Conservation (phyloP, 129 eudicot species). For the sunflower (Helianthus annuus) region DNA sequence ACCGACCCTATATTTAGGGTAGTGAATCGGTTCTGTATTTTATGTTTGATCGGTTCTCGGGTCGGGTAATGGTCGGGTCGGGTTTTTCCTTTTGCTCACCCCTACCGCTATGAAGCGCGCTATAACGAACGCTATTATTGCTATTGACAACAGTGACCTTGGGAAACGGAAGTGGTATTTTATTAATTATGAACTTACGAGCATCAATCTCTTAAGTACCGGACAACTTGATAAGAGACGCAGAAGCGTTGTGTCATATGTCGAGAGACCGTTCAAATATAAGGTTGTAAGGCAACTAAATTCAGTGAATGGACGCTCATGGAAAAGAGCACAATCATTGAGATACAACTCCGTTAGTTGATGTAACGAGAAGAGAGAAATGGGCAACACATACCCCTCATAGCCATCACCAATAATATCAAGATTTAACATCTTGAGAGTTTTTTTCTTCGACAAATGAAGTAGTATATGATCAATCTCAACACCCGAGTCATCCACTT, state of each 20-base stretch:
- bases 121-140: too few species aligned
- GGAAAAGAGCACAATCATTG: not conserved
- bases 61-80: too few species aligned
- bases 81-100: too few species aligned
- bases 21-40: too few species aligned
- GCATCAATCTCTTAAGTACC: not conserved
- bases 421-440: too few species aligned
- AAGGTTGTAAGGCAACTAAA: conserved; percentile 22
- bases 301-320: not conserved
- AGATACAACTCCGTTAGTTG: not conserved
- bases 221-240: conserved; percentile 11
- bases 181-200: not conserved
- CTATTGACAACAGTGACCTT: too few species aligned
- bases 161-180: not conserved
- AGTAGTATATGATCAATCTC: too few species aligned
- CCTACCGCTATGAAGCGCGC: too few species aligned
- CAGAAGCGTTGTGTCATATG: not conserved
- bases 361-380: conserved; percentile 3
- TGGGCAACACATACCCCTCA: not conserved
- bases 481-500: too few species aligned
- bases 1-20: too few species aligned
- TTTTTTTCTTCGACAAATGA: not conserved
- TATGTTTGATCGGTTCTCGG: too few species aligned
- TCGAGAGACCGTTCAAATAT: not conserved
- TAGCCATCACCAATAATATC: too few species aligned